phyloP scores from a whole-genome alignment of 345 rosid species.

The Combretum micranthum region DNA sequence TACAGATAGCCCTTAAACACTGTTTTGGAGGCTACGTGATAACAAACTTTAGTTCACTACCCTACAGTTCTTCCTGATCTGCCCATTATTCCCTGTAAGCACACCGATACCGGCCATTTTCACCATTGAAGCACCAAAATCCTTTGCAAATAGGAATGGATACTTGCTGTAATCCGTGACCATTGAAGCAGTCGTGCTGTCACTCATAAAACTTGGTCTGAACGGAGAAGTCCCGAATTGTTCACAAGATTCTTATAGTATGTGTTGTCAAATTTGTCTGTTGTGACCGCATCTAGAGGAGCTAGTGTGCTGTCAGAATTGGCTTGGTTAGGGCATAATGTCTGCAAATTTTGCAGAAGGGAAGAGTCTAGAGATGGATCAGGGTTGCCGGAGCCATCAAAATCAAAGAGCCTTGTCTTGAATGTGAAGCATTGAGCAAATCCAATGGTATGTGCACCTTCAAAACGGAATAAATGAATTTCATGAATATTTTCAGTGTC shows the following conservation, averaged over 20 bases:
- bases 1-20: no score
- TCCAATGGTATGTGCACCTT: constrained; percentile 64
- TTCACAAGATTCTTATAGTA: constrained; percentile 38
- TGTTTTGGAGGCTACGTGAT: no score
- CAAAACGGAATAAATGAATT: not conserved
- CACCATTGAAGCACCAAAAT: constrained; percentile 59
- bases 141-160: constrained; percentile 38
- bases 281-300: constrained; percentile 33
- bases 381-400: constrained; percentile 43
- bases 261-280: constrained; percentile 41
- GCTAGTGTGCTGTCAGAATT: constrained; percentile 39
- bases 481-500: not conserved
- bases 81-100: constrained; percentile 47
- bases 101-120: constrained; percentile 48
- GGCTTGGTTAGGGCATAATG: constrained; percentile 40
- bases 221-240: constrained; percentile 54
- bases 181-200: constrained; percentile 36
- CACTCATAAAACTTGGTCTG: constrained; percentile 60
- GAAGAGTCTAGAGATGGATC: constrained; percentile 49
- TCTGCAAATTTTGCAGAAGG: constrained; percentile 35
- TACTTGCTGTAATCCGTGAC: constrained; percentile 45
- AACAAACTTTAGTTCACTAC: constrained; percentile 32
- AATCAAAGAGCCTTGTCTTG: constrained; percentile 57
- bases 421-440: constrained; percentile 67
- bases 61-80: constrained; percentile 56